Evolutionary conservation across 345 rosid genomes (phyloP), one percentile per base, ranked within the genome.

Genomic region (Schrenkiella parvula): DNA sequence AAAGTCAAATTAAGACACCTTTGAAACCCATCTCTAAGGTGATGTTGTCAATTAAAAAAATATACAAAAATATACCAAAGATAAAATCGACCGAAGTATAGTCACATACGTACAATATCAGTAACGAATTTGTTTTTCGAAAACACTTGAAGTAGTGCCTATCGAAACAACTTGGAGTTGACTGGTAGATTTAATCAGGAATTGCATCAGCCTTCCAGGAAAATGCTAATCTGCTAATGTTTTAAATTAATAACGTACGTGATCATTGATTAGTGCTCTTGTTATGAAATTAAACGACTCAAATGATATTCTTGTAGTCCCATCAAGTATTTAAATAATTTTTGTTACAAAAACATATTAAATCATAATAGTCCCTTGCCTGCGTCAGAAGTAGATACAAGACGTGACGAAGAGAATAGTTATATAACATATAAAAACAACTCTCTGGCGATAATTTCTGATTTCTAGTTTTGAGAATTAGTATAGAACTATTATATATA

Each of bases 351-450:
- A 17, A 18, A 44, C 6, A 29, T 32, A 12, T 31, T 12, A 21
- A 21, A 14, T 47, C 69, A 32, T 44, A 48, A 15, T 25, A 67
- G 31, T 54, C 18, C 72, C 21, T 53, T 67, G 62, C 52, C 54
- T 68, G 72, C 43, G 42, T 68, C 11, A 42, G 14, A 29, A 19
- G 26, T 35, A 22, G 37, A 47, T 56, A 46, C 44, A 68, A 68
- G 6, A 46, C 44, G 43, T 68, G 32, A 26, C 38, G 37, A 25
- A 25, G 39, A 39, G 51, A 51, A 52, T 14, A 53, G 21, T 52
- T n/a, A n/a, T n/a, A n/a, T n/a, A n/a, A n/a, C n/a, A n/a, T n/a
- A n/a, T n/a, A n/a, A n/a, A n/a, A n/a, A n/a, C n/a, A 26, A 15
- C 15, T 22, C 70, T 19, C 43, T 12, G 70, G 14, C 15, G 22